Base-by-base conservation (phyloP, 176 grass and related monocot species). In the Tillandsia leiboldiana region DNA sequence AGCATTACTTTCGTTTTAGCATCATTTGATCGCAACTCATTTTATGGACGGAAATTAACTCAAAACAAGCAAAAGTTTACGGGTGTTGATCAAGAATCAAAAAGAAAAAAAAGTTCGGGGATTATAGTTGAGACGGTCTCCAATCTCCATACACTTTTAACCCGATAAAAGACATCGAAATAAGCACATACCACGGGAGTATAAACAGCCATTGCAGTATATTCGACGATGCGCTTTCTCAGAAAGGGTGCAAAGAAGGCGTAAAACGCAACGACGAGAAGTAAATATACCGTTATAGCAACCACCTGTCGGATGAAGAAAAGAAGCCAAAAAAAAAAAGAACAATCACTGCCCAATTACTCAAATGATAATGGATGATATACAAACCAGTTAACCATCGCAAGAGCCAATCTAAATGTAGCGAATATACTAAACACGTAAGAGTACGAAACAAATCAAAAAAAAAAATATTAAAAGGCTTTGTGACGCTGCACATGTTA, bases 161-260 rank as follows among this genome's bases (percentile, higher is more conserved):
- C 15, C 56, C 7, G 18, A 61, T 15, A 59, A 23, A 81, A 18
- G 9, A 70, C 11, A 49, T 57, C 59, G 51, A 84, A 51, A 3
- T 26, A 64, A 62, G 48, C 53, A 56, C 93, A 77, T 99, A 99
- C 95, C 78, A 99, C 75, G 63, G 95, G 95, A 73, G 87, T 84
- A 83, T 99, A 99, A 82, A 99, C 70, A 12, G 79, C 95, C 14
- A 84, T 69, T 2, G 72, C 82, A 22, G 84, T 76, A 81, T 99
- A 99, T 71, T 90, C 84, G 26, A 93, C 12, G 47, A 94, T 57
- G 65, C 71, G 72, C 14, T 70, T 90, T 51, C 95, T 85, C 33
- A 99, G 78, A 84, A 99, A 99, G 27, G 95, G 95, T 50, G 87
- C 95, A 73, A 99, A 99, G 78, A 99, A 99, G 13, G 87, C 95